A percentile compares a stretch with the other conserved stretches of the same genome.
These are phyloP conservation scores for Colletotrichum viniferum DNA, from an alignment of 2,329 filamentous ascomycete genomes.

Conservation along the genomic window DNA sequence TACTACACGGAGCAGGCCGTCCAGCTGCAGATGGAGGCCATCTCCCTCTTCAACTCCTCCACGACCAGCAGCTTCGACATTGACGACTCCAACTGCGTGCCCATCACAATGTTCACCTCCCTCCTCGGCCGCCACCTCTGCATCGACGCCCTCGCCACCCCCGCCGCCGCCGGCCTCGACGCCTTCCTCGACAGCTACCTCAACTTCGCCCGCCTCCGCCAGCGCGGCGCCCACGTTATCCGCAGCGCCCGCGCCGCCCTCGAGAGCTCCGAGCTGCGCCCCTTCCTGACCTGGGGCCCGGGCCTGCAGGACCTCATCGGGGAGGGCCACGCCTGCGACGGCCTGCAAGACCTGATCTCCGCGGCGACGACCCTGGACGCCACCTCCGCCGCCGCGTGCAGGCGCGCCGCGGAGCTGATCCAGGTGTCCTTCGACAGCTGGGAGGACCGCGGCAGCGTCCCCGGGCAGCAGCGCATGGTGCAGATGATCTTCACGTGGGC, in stretches of 20 bases:
- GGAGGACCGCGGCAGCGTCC: neutral
- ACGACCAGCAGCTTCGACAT: conserved; percentile 21
- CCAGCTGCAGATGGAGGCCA: conserved; percentile 31
- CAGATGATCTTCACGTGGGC: conserved; percentile 33
- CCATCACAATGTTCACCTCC: conserved; percentile 36
- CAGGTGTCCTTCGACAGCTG: conserved; percentile 15
- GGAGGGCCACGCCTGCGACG: neutral
- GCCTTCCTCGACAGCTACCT: conserved; percentile 33
- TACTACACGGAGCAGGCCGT: conserved; percentile 28
- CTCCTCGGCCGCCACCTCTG: conserved; percentile 37
- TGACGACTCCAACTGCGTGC: conserved; percentile 32
- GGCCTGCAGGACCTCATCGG: neutral
- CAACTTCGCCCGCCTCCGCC: conserved; percentile 29
- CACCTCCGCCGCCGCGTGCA: conserved; percentile 6
- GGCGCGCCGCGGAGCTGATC: conserved; percentile 24
- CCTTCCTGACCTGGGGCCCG: neutral
- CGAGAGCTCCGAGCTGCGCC: neutral
- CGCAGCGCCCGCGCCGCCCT: neutral
- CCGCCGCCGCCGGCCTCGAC: conserved; percentile 25
- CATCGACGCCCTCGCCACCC: conserved; percentile 34
- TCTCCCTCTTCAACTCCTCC: neutral
- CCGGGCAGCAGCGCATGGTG: conserved; percentile 4
- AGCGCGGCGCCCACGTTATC: conserved; percentile 26
- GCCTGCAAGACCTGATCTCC: conserved; percentile 5
- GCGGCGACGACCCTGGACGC: conserved; percentile 29